These are phyloP conservation scores for Trichocladium uniseriatum DNA, from an alignment of 495 filamentous ascomycete genomes.

Conservation along the genomic window DNA sequence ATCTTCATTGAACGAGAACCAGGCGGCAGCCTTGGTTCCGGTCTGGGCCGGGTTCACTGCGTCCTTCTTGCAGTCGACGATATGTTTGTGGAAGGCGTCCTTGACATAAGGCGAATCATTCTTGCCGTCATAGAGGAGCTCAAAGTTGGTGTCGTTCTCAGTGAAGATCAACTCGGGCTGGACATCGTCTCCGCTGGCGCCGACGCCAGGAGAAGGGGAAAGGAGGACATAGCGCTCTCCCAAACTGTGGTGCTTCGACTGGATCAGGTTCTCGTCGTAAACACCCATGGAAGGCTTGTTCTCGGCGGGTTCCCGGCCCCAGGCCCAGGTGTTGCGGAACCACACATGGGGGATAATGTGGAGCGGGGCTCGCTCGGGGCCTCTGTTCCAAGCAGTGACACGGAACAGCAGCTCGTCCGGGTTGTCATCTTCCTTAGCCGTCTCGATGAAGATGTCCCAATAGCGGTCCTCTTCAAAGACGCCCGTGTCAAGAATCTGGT, in stretches of 20 bases:
- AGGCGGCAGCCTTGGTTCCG: conserved; percentile 85
- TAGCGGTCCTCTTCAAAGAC: conserved; percentile 85
- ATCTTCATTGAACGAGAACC: conserved; percentile 85
- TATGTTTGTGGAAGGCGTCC: conserved; percentile 85
- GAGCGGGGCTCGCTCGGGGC: conserved; percentile 77
- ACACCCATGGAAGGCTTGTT: conserved; percentile 68
- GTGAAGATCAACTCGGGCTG: conserved; percentile 80
- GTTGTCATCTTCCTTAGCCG: conserved; percentile 82
- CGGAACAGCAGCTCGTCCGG: conserved; percentile 88
- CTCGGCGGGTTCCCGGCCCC: conserved; percentile 63
- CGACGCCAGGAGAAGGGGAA: conserved; percentile 81
- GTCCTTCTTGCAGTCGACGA: conserved; percentile 69
- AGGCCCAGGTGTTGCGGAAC: conserved; percentile 96
- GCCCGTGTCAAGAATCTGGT: conserved; percentile 87
- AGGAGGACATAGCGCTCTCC: conserved; percentile 78
- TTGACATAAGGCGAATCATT: conserved; percentile 83
- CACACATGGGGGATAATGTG: conserved; percentile 93
- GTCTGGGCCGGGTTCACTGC: conserved; percentile 70
- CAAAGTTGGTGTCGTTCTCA: conserved; percentile 86
- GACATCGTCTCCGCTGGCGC: conserved; percentile 67
- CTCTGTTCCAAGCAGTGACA: conserved; percentile 91
- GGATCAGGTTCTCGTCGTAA: conserved; percentile 53
- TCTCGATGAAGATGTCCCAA: conserved; percentile 97
- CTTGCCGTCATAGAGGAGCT: conserved; percentile 62
- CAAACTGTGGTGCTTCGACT: conserved; percentile 64